These are phyloP conservation scores for Kwoniella sp. DNA, from an alignment of 768 basidiomycete genomes.

Conservation along the genomic window DNA sequence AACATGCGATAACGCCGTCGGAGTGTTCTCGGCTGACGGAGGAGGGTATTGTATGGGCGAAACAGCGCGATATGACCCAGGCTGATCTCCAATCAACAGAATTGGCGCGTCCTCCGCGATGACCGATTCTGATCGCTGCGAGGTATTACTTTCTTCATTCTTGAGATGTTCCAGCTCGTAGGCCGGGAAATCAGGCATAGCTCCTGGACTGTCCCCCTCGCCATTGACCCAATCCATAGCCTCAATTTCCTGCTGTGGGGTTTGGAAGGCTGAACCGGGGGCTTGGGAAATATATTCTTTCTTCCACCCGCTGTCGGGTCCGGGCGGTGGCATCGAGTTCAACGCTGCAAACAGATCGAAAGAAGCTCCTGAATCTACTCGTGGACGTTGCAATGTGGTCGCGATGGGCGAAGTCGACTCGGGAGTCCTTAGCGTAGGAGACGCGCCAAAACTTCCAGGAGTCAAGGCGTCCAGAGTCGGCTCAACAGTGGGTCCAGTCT, in stretches of 20 bases:
- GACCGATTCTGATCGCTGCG: not conserved
- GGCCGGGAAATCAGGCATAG: not conserved
- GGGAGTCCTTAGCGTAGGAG: not conserved
- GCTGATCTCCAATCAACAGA: not conserved
- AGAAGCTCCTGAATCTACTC: slow-evolving; percentile 10
- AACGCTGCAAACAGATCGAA: slow-evolving; percentile 19
- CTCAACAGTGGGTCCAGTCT: not conserved
- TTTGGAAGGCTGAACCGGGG: not conserved
- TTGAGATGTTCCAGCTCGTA: not conserved
- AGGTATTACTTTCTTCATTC: not conserved
- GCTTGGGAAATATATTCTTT: not conserved
- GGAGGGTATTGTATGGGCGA: not conserved
- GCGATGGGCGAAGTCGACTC: not conserved
- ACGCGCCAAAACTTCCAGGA: not conserved
- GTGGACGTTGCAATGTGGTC: not conserved
- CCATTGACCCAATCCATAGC: not conserved
- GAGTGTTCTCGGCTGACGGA: not conserved
- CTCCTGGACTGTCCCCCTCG: not conserved
- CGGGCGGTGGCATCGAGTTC: not conserved
- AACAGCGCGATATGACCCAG: not conserved
- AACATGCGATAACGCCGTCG: too few relatives aligned
- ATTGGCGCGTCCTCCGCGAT: not conserved
- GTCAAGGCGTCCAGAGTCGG: not conserved
- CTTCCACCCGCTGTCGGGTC: not conserved
- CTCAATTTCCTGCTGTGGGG: not conserved